phyloP scores from a whole-genome alignment of 2,329 filamentous ascomycete genomes.

The Neoscytalidium dimidiatum region DNA sequence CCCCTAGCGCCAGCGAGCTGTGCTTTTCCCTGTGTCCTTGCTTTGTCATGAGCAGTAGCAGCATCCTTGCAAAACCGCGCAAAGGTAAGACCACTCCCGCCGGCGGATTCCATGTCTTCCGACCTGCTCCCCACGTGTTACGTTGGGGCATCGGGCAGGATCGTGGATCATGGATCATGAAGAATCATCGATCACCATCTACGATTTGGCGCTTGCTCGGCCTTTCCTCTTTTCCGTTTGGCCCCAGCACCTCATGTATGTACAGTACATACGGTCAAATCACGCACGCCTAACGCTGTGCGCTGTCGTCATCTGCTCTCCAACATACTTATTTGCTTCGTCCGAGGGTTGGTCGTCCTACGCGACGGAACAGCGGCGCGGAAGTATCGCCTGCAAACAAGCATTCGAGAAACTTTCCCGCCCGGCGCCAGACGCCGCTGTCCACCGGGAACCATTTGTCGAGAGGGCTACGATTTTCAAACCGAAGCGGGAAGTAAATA shows the following conservation, averaged over 20 bases:
- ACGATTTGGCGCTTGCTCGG: not conserved
- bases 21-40: not conserved
- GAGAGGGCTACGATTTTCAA: not conserved
- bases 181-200: slow-evolving; percentile 1
- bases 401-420: not conserved
- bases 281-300: not conserved
- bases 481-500: not conserved
- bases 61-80: not conserved
- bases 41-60: not conserved
- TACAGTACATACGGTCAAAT: not conserved
- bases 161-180: not conserved
- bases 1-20: not conserved
- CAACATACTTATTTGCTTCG: not conserved
- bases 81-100: not conserved
- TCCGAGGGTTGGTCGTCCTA: not conserved
- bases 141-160: not conserved
- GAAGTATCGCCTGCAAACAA: slow-evolving; percentile 8
- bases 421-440: not conserved
- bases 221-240: not conserved
- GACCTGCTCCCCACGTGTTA: not conserved
- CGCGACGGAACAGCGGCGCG: not conserved
- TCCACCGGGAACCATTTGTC: not conserved
- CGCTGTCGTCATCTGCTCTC: not conserved
- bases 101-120: not conserved
- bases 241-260: not conserved